Percentiles rank a stretch among this genome's conserved stretches.
Conservation (phyloP, 768 basidiomycete genomes). For the Suillus subaureus region DNA sequence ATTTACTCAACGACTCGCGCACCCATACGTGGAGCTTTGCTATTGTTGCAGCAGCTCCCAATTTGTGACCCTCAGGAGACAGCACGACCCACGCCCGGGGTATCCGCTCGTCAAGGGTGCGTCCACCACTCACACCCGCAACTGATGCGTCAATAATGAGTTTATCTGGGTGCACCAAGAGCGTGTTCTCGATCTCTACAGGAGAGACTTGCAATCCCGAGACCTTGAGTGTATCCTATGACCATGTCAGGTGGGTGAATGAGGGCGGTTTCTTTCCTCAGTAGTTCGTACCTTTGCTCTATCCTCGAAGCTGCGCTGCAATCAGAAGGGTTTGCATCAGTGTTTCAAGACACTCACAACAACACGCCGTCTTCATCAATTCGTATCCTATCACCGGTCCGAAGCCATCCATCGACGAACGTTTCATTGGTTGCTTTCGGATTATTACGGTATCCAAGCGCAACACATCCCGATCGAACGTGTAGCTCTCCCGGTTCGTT, state of each 20-base stretch:
- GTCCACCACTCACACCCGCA: conserved; percentile 73
- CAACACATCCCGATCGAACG: conserved; percentile 55
- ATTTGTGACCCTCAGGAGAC: conserved; percentile 51
- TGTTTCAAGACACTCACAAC: conserved; percentile 48
- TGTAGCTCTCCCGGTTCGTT: conserved; percentile 71
- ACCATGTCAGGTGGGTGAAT: not conserved
- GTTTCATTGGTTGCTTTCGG: conserved; percentile 65
- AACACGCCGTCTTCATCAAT: conserved; percentile 63
- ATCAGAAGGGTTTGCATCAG: not conserved
- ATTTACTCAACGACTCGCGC: conserved; percentile 63
- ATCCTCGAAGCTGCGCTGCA: conserved; percentile 61
- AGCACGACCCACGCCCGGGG: conserved; percentile 82
- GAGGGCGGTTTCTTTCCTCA: conserved; percentile 21
- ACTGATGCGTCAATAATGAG: conserved; percentile 70
- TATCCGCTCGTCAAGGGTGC: conserved; percentile 70
- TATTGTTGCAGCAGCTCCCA: conserved; percentile 44
- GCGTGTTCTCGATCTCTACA: conserved; percentile 69
- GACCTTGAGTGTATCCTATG: conserved; percentile 76
- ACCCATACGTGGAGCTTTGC: conserved; percentile 62
- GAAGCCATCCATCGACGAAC: conserved; percentile 72
- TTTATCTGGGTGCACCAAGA: conserved; percentile 61
- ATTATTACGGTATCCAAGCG: conserved; percentile 75
- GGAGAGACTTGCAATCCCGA: conserved; percentile 83
- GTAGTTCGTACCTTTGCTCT: conserved; percentile 59
- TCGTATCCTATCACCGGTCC: conserved; percentile 71